phyloP scores from a whole-genome alignment of 1,284 basidiomycete genomes.

The Cerrena zonata region DNA sequence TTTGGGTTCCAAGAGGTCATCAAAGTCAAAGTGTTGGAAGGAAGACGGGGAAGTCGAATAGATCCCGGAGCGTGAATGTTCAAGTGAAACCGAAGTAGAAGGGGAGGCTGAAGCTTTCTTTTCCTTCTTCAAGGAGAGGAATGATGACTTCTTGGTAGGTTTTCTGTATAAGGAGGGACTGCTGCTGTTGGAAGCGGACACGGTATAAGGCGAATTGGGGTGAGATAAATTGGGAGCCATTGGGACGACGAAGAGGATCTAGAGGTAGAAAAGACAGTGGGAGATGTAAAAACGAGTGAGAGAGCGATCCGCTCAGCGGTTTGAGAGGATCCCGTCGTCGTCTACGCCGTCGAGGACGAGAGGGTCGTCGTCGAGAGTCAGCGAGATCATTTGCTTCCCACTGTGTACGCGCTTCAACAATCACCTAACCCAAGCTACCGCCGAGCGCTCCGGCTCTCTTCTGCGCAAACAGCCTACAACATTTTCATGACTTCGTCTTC shows the following conservation, averaged over 20 bases:
- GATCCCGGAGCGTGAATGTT: conserved; percentile 12
- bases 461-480: neutral
- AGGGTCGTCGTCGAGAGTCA: neutral
- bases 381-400: neutral
- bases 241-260: too few species aligned
- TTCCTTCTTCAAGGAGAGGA: conserved; percentile 49
- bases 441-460: neutral
- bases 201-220: conserved; percentile 16
- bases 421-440: neutral
- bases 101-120: conserved; percentile 37
- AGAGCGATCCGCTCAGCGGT: conserved; percentile 16
- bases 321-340: conserved; percentile 24
- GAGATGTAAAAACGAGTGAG: conserved; percentile 21
- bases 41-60: conserved; percentile 31
- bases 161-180: conserved; percentile 28
- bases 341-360: conserved; percentile 34
- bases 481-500: too few species aligned
- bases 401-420: neutral
- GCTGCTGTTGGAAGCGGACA: conserved; percentile 7
- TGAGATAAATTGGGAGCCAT: conserved; percentile 1
- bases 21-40: conserved; percentile 20
- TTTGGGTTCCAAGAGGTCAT: conserved; percentile 18
- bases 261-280: neutral
- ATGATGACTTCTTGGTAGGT: conserved; percentile 48
- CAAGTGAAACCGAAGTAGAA: conserved; percentile 14